Percentiles rank a stretch among this genome's conserved stretches.
Evolutionary conservation across 1,139 yeast genomes (phyloP).

Genomic region (Pichia sp.): DNA sequence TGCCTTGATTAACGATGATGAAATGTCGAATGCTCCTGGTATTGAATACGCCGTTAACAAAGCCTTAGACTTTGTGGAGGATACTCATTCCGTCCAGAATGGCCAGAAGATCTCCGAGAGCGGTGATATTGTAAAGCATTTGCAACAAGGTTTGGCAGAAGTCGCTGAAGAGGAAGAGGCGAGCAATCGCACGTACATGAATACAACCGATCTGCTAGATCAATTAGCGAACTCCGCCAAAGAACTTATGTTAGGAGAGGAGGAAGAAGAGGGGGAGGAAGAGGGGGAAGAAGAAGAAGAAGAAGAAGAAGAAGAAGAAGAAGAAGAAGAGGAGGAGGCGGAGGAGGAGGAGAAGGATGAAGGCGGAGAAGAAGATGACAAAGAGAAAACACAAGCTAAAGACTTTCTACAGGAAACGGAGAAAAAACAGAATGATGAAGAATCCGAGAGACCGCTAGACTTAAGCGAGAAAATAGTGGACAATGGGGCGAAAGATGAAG

Average conservation of each 20-base stretch:
- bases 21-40: conserved; percentile 24
- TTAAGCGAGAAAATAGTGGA: too few relatives aligned
- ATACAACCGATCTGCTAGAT: conserved; percentile 11
- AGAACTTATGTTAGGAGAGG: conserved; percentile 12
- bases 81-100: conserved; percentile 12
- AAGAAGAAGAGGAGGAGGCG: conserved; percentile 9
- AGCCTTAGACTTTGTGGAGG: conserved; percentile 26
- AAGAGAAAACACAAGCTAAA: conserved; percentile 1
- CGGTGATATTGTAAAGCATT: conserved; percentile 17
- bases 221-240: conserved; percentile 14
- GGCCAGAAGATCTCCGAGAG: conserved; percentile 23
- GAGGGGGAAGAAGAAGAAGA: conserved; percentile 2
- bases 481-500: conserved; percentile 1
- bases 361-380: conserved; percentile 1
- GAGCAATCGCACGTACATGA: conserved; percentile 13
- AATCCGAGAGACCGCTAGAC: too few relatives aligned
- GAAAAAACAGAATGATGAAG: too few relatives aligned
- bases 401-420: too few relatives aligned
- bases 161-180: conserved; percentile 20
- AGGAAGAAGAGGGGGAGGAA: conserved; percentile 9
- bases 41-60: conserved; percentile 30
- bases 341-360: conserved; percentile 11
- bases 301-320: conserved; percentile 4
- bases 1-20: conserved; percentile 29
- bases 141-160: conserved; percentile 13